Conservation (phyloP, 495 filamentous ascomycete genomes). For the Melanomma pulvis-pyrius region DNA sequence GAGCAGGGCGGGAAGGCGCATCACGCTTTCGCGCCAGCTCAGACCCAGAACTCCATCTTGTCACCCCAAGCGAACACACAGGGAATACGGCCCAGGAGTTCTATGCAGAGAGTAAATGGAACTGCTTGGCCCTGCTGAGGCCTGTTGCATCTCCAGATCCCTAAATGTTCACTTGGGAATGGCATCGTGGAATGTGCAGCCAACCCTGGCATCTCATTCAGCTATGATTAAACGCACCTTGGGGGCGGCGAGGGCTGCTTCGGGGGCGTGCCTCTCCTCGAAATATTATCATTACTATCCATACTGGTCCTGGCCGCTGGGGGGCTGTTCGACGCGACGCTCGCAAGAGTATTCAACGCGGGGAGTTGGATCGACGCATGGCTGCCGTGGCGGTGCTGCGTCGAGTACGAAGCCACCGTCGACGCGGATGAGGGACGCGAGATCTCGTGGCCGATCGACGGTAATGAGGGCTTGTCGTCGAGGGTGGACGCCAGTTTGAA, state of each 20-base stretch:
- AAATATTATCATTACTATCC: constrained; percentile 22
- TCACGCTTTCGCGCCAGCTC: too few relatives aligned
- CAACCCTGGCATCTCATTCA: not conserved
- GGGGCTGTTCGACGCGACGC: constrained; percentile 63
- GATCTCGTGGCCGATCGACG: constrained; percentile 41
- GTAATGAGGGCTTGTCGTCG: constrained; percentile 36
- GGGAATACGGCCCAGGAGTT: too few relatives aligned
- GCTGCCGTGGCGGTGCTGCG: constrained; percentile 46
- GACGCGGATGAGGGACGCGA: constrained; percentile 48
- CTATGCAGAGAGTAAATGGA: not conserved
- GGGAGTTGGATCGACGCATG: constrained; percentile 57
- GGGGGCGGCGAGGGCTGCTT: constrained; percentile 22
- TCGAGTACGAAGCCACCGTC: constrained; percentile 39
- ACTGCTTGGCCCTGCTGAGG: not conserved
- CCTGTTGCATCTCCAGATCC: not conserved
- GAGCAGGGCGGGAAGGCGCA: constrained; percentile 16
- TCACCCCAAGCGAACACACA: too few relatives aligned
- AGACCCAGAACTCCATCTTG: too few relatives aligned
- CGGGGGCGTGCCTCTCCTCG: constrained; percentile 14
- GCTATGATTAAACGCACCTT: constrained; percentile 6
- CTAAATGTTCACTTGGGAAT: too few relatives aligned
- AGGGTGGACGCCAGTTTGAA: constrained; percentile 36
- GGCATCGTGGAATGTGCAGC: too few relatives aligned
- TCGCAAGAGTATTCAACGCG: constrained; percentile 64
- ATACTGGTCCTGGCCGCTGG: constrained; percentile 51